A percentile compares a stretch with the other conserved stretches of the same genome.
phyloP scores from a whole-genome alignment of 2,329 filamentous ascomycete genomes.

The Zymoseptoria passerinii region DNA sequence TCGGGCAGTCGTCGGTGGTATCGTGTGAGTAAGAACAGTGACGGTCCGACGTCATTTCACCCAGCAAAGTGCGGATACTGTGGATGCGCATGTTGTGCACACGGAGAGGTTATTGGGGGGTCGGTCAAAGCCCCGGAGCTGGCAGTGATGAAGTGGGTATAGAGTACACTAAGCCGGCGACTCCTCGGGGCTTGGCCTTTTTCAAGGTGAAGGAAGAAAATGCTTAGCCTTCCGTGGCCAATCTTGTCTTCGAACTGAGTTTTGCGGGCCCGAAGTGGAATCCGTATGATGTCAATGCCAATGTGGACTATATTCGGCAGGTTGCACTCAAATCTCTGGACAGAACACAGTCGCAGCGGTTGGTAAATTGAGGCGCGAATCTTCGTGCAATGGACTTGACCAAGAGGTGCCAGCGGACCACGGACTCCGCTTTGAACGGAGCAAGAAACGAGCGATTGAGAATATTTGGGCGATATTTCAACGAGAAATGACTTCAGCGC shows the following conservation, averaged over 20 bases:
- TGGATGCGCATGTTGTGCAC: not conserved
- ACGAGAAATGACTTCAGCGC: no score
- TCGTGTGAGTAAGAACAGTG: not conserved
- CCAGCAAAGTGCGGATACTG: not conserved
- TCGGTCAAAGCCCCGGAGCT: not conserved
- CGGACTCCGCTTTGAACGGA: no score
- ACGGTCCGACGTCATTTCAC: not conserved
- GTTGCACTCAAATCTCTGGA: not conserved
- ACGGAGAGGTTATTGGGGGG: not conserved
- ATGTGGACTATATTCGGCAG: not conserved
- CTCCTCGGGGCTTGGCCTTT: not conserved
- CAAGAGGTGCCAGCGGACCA: no score
- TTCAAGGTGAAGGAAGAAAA: not conserved
- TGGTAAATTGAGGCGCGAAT: not conserved
- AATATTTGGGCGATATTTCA: no score
- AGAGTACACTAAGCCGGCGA: not conserved
- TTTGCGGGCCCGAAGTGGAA: not conserved
- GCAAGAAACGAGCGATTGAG: no score
- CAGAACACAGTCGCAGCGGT: not conserved
- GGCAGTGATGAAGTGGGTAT: not conserved
- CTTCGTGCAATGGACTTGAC: not conserved
- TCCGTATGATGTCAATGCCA: not conserved
- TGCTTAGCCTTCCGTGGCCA: not conserved
- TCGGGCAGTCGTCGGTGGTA: not conserved
- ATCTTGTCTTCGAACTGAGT: not conserved